Base-by-base conservation (phyloP, 2,329 filamentous ascomycete species). In the Colletotrichum sp. region DNA sequence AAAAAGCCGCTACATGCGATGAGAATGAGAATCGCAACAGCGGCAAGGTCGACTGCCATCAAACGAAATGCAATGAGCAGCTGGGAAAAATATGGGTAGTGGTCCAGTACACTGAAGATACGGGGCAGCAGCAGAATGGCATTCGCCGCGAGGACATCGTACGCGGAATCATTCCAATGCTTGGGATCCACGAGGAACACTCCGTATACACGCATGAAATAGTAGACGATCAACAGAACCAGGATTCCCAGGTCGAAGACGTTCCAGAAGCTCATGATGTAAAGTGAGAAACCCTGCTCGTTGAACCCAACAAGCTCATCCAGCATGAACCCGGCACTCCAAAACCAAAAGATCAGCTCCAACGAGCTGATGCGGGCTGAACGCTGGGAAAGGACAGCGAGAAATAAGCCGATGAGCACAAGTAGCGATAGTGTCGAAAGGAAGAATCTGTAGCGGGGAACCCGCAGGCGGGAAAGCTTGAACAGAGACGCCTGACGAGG, bases 191-290 rank as follows among this genome's bases (percentile, higher is more conserved):
- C 92, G 79, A 98, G 88, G 75, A 98, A 92, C 67, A 98, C 94
- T 24, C 96, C 95, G 81, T 98, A 98, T 16, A 97, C 90, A 72
- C 96, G 93, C 87, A 98, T 92, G 80, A 94, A 94, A 83, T 98
- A 98, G 87, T 98, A 98, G 71, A 95, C 91, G 80, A 98, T 92
- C 79, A 98, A 92, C 76, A 98, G 88, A 28, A 98, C 86, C 68
- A 98, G 86, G 69, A 98, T 98, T 10, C 96, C 96, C 48, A 98
- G 88, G 82, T 98, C 96, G 83, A 98, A 98, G 48, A 96, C 92
- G 83, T 98, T 98, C 96, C 96, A 98, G 83, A 98, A 97, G 83
- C 95, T 98, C 93, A 98, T 96, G 81, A 98, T 95, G 85, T 98
- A 99, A 34, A 99, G 91, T 48, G 96, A 96, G 83, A 98, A 98